Base-by-base conservation (phyloP, 2,329 filamentous ascomycete genomes). In the Fusarium chaquense region DNA sequence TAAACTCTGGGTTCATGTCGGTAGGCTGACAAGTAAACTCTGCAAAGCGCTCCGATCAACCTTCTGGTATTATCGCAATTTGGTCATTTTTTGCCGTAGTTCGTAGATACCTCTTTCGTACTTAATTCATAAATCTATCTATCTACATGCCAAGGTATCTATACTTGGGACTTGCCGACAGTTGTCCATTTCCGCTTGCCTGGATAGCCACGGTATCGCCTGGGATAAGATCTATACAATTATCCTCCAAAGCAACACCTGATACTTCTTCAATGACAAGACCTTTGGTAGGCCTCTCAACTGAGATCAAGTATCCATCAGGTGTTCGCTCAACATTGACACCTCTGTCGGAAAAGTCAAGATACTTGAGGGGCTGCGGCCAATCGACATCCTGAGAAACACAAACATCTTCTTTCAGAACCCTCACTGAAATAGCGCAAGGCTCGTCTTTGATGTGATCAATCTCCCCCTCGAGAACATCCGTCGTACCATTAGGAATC, bases 311-410 rank as follows among this genome's bases (percentile, higher is more conserved):
- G 75, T 35, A 65, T 61, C 10, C 70, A 63, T 3, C 36, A 38
- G 63, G 11, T 0, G 47, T 35, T 1, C 82, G 71, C 12, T 71
- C 72, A 13, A 88, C 74, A 1, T 78, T 41, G 13, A 78, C 57
- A 3, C 67, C 73, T 28, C 84, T 81, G 40, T 83, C 76, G 43
- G 90, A 78, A 65, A 85, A 82, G 2, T 38, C 36, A 20, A 88
- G 75, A 65, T 89, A 89, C 76, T 90, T 90, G 52, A 90, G 68
- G 1, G 88, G 88, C 49, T 90, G 85, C 1, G 88, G 87, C 87
- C 88, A 90, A 32, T 86, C 85, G 15, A 82, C 79, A 60, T 86
- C 85, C 16, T 22, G 58, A 9, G 49, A 51, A 40, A 51, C 12
- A 40, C 18, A 11, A 2, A 4, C 1, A 8, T 18, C 49, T 4